phyloP scores from a whole-genome alignment of 2,329 filamentous ascomycete species.

The Fusarium nisikadoi region DNA sequence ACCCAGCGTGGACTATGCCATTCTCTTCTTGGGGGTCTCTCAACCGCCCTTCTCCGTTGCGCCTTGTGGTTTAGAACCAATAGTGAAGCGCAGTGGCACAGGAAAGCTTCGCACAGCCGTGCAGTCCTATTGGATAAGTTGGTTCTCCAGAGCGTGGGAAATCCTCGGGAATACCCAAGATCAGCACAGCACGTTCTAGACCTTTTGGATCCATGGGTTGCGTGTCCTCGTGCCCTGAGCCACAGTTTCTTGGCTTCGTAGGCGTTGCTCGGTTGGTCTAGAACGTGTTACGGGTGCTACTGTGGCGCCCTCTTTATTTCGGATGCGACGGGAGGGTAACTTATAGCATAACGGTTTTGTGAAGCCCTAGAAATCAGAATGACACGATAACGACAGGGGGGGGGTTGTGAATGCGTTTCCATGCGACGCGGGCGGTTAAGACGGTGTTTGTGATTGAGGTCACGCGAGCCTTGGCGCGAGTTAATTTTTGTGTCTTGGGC shows the following conservation, averaged over 20 bases:
- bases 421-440: neutral
- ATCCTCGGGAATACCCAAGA: constrained; percentile 40
- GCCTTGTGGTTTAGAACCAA: constrained; percentile 8
- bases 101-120: constrained; percentile 3
- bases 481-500: constrained; percentile 3
- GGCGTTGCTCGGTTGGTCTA: constrained; percentile 21
- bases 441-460: constrained; percentile 15
- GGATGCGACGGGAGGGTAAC: constrained; percentile 22
- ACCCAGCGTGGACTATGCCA: constrained; percentile 1
- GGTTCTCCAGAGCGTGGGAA: constrained; percentile 16
- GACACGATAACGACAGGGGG: neutral
- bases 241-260: constrained; percentile 25
- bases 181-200: constrained; percentile 16
- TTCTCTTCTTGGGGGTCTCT: neutral
- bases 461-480: constrained; percentile 2
- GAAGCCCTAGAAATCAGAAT: constrained; percentile 1
- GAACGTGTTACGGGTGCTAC: constrained; percentile 11
- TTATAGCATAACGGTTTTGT: constrained; percentile 22
- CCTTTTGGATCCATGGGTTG: neutral
- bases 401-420: neutral
- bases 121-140: neutral
- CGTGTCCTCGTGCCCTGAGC: constrained; percentile 40
- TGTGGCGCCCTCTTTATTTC: constrained; percentile 20
- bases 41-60: constrained; percentile 10
- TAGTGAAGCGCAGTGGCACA: neutral